Conservation (phyloP, 2,329 filamentous ascomycete genomes). For the Sporothrix pallida region DNA sequence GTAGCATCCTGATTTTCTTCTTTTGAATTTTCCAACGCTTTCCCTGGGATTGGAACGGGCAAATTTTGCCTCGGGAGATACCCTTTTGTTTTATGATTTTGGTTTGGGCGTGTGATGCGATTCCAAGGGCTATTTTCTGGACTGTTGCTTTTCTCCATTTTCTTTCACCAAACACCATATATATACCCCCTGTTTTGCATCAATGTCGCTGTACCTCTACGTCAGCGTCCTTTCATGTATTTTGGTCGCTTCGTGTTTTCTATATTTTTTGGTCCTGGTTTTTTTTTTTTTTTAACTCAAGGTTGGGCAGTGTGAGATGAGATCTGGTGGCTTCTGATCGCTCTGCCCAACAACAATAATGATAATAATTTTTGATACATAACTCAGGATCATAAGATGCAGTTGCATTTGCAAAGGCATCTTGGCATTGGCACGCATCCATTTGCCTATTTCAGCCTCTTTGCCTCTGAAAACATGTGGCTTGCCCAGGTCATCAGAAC, state of each 20-base stretch:
- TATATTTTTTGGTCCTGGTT: neutral
- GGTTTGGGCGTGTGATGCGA: neutral
- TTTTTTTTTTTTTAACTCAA: neutral
- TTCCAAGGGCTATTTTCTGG: neutral
- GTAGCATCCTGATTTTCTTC: neutral
- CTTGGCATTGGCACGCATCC: slow-evolving; percentile 5
- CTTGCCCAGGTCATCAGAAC: neutral
- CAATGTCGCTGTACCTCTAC: neutral
- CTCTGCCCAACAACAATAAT: neutral
- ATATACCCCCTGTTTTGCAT: slow-evolving; percentile 29
- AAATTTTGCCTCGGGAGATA: slow-evolving; percentile 10
- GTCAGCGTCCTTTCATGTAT: neutral
- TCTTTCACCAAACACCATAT: neutral
- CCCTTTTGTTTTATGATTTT: slow-evolving; percentile 1
- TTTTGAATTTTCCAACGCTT: neutral
- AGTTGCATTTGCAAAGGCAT: neutral
- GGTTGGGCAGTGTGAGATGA: neutral
- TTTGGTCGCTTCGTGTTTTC: neutral
- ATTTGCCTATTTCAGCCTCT: slow-evolving; percentile 9
- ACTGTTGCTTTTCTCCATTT: neutral
- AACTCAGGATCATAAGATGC: neutral
- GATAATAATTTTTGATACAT: slow-evolving; percentile 5
- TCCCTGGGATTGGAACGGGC: neutral
- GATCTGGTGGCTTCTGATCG: neutral
- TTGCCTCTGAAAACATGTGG: neutral